phyloP scores from a whole-genome alignment of 441 rosid species.

The Brassica balearica region DNA sequence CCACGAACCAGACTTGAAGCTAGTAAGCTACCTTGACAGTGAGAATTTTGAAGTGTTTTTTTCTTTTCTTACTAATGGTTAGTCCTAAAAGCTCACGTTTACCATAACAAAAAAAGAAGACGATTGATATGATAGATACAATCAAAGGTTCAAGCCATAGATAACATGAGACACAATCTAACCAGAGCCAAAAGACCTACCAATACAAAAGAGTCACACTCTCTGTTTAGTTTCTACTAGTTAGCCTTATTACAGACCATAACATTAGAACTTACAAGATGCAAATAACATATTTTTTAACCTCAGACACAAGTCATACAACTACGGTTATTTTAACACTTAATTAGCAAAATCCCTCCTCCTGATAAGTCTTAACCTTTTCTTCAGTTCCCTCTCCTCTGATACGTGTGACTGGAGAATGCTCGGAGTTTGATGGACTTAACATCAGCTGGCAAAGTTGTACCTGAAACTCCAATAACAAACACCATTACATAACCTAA shows the following conservation, averaged over 20 bases:
- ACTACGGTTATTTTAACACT: neutral
- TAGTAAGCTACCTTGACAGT: neutral
- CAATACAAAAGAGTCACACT: neutral
- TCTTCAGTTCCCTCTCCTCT: conserved; percentile 6
- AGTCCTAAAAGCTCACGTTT: neutral
- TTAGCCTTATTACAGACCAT: neutral
- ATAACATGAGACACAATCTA: neutral
- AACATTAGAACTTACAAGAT: neutral
- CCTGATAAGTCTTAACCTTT: neutral
- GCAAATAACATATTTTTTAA: neutral
- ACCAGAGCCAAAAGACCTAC: neutral
- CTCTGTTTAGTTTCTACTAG: neutral
- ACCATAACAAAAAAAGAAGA: neutral
- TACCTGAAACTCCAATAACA: neutral
- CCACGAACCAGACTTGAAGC: too few species aligned
- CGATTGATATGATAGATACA: neutral
- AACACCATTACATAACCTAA: neutral
- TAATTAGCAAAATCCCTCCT: neutral
- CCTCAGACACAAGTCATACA: neutral
- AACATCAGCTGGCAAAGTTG: neutral
- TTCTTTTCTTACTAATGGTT: neutral
- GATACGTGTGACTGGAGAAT: conserved; percentile 7
- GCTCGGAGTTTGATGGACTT: neutral
- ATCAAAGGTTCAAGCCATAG: neutral
- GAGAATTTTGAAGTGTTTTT: neutral